Conservation (phyloP, 179 eudicot species). For the Spergularia azorica region DNA sequence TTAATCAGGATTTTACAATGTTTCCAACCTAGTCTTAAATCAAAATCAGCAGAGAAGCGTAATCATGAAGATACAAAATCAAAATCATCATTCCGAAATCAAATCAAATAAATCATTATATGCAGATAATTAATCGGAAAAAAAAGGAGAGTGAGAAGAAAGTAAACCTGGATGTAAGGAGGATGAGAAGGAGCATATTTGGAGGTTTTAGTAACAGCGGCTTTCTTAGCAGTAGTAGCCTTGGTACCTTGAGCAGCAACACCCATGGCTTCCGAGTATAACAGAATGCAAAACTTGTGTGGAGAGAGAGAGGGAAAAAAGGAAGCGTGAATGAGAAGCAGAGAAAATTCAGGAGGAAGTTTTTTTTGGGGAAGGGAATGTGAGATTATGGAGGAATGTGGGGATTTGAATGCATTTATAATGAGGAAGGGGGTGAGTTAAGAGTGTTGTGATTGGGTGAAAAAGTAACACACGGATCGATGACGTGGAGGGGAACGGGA, state of each 20-base stretch:
- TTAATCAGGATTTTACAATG: too few species aligned
- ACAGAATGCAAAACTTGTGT: too few species aligned
- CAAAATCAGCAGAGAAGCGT: too few species aligned
- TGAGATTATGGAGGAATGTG: not conserved
- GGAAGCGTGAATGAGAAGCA: too few species aligned
- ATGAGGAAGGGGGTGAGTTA: not conserved
- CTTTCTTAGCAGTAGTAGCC: conserved; percentile 23
- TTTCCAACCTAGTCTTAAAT: too few species aligned
- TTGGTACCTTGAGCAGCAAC: conserved; percentile 16
- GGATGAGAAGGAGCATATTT: conserved; percentile 37
- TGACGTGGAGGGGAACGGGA: too few species aligned
- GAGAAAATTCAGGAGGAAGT: not conserved
- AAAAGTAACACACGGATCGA: conserved; percentile 15
- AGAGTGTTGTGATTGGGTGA: conserved; percentile 19
- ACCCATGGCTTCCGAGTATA: conserved; percentile 19
- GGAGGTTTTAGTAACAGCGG: conserved; percentile 29
- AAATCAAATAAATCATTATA: not conserved
- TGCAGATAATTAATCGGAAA: too few species aligned
- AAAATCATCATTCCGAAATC: not conserved
- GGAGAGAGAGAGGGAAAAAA: conserved; percentile 7
- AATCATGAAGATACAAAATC: too few species aligned
- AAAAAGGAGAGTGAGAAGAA: not conserved
- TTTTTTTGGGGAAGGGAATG: not conserved
- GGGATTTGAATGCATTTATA: conserved; percentile 12
- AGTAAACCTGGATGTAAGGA: conserved; percentile 41